Conservation (phyloP, 371 early-diverging fungal genomes). For the Choanephora cucurbitarum region DNA sequence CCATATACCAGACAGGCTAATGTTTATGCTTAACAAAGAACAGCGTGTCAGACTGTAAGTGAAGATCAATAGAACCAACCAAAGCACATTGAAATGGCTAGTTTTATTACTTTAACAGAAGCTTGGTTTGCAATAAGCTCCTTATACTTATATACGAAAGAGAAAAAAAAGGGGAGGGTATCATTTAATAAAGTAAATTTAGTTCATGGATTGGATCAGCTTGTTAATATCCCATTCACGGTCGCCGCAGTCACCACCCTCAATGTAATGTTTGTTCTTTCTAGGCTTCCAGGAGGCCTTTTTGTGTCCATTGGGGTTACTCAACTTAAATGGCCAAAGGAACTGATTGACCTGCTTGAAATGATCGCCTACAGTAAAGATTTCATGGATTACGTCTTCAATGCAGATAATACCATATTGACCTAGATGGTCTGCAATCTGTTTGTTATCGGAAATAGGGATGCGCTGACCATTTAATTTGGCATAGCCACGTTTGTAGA, state of each 20-base stretch:
- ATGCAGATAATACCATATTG: slow-evolving; percentile 94
- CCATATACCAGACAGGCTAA: no score
- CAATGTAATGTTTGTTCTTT: slow-evolving; percentile 95
- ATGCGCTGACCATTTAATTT: slow-evolving; percentile 90
- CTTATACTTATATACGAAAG: no score
- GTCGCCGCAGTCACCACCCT: slow-evolving; percentile 98
- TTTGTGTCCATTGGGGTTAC: slow-evolving; percentile 77
- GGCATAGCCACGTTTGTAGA: slow-evolving; percentile 99
- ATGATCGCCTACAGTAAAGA: slow-evolving; percentile 96
- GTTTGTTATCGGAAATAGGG: slow-evolving; percentile 92
- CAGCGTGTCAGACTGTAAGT: no score
- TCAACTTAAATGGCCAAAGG: slow-evolving; percentile 98
- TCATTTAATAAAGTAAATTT: no score
- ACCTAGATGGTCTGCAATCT: slow-evolving; percentile 92
- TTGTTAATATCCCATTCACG: slow-evolving; percentile 95
- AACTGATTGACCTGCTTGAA: slow-evolving; percentile 87
- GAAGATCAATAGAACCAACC: no score
- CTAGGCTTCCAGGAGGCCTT: slow-evolving; percentile 89
- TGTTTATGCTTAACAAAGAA: no score
- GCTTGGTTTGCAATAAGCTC: no score
- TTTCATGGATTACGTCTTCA: slow-evolving; percentile 98
- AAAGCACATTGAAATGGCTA: no score
- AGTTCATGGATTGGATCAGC: slow-evolving; percentile 96
- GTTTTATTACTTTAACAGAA: no score
- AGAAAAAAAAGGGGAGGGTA: no score